These are phyloP conservation scores for Flaveria bidentis DNA, from an alignment of 129 eudicot species.

Conservation along the genomic window DNA sequence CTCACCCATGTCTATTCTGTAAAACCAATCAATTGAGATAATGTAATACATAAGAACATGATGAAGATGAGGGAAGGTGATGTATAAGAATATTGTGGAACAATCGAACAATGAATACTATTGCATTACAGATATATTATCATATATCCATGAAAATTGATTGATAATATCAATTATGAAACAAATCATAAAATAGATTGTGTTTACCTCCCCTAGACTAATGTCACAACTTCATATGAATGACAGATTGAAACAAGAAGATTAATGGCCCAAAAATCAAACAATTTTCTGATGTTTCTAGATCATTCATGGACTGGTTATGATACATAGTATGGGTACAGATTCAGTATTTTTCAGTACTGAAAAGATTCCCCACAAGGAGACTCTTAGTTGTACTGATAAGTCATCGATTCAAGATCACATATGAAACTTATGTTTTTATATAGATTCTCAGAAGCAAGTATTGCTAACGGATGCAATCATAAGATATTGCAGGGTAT, in stretches of 20 bases:
- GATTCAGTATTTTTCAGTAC: not conserved
- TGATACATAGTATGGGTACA: not conserved
- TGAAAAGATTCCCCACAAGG: conserved; percentile 5
- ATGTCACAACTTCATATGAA: too few species aligned
- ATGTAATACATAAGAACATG: not conserved
- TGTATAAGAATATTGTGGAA: not conserved
- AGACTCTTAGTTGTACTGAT: not conserved
- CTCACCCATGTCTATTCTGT: conserved; percentile 52
- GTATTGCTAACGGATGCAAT: not conserved
- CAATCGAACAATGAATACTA: not conserved
- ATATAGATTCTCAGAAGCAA: not conserved
- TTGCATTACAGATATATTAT: not conserved
- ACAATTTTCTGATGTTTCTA: conserved; percentile 7
- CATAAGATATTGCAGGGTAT: not conserved
- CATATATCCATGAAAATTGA: not conserved
- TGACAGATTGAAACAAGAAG: not conserved
- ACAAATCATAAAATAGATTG: conserved; percentile 7
- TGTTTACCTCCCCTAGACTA: not conserved
- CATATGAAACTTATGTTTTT: not conserved
- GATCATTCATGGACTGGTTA: not conserved
- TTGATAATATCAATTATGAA: not conserved
- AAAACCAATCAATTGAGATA: conserved; percentile 13
- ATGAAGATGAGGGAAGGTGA: not conserved
- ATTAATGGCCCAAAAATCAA: conserved; percentile 11
- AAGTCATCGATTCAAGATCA: not conserved